Conservation (phyloP, 805 yeast species). For the Zygoascus bituminiphila region DNA sequence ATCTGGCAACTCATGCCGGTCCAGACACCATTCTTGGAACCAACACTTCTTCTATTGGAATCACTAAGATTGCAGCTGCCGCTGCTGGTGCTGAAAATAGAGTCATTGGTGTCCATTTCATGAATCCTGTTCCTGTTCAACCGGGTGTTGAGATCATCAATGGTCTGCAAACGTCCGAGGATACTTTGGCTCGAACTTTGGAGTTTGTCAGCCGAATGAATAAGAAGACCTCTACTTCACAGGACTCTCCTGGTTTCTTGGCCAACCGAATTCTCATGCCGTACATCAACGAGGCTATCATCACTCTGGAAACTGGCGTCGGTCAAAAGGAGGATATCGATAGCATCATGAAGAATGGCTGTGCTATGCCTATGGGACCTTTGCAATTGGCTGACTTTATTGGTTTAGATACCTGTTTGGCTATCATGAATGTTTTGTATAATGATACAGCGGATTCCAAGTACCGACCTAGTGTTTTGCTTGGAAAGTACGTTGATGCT, state of each 20-base stretch:
- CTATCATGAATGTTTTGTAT: constrained; percentile 35
- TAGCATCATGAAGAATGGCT: constrained; percentile 37
- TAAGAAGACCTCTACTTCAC: constrained; percentile 31
- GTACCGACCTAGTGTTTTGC: constrained; percentile 33
- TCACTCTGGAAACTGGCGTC: constrained; percentile 33
- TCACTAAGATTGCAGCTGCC: constrained; percentile 37
- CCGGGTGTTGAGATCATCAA: constrained; percentile 36
- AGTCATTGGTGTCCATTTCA: constrained; percentile 36
- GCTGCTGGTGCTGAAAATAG: constrained; percentile 34
- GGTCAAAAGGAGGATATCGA: constrained; percentile 36
- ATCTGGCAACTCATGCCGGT: constrained; percentile 26
- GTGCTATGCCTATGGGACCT: constrained; percentile 42
- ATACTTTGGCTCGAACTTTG: constrained; percentile 26
- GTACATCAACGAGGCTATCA: constrained; percentile 37
- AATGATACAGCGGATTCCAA: constrained; percentile 35
- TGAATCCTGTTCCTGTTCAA: constrained; percentile 41
- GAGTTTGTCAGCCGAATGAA: constrained; percentile 30
- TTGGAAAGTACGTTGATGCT: constrained; percentile 34
- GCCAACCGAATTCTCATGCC: constrained; percentile 38
- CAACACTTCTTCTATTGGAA: constrained; percentile 36
- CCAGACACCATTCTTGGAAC: constrained; percentile 31
- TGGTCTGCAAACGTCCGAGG: constrained; percentile 34
- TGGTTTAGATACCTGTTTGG: constrained; percentile 37
- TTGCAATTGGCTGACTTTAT: constrained; percentile 36
- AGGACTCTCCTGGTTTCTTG: constrained; percentile 36